A percentile compares a stretch with the other conserved stretches of the same genome.
Conservation (phyloP, 768 basidiomycete genomes). For the Lactarius tabidus region DNA sequence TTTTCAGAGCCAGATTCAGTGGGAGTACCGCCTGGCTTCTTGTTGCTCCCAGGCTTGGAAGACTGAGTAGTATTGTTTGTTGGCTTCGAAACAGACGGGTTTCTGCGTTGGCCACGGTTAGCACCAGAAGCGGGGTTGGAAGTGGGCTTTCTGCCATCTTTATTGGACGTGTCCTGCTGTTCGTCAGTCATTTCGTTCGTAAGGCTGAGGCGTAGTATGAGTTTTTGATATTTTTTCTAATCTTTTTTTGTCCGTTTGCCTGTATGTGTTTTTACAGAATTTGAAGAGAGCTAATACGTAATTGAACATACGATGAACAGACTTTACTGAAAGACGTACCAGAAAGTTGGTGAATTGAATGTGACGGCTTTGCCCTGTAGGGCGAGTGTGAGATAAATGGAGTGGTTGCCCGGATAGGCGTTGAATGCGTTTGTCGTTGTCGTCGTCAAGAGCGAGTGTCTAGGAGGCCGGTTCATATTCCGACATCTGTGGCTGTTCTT, state of each 20-base stretch:
- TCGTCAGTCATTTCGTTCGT: constrained; percentile 90
- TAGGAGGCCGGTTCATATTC: constrained; percentile 18
- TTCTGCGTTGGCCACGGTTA: constrained; percentile 57
- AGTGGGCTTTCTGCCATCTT: constrained; percentile 69
- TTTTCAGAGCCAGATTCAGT: constrained; percentile 70
- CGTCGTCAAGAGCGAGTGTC: constrained; percentile 24
- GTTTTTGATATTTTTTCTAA: constrained; percentile 40
- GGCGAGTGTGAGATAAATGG: constrained; percentile 72
- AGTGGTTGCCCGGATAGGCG: constrained; percentile 54
- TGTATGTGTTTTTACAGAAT: constrained; percentile 23
- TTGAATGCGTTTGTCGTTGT: constrained; percentile 43
- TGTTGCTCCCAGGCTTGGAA: constrained; percentile 59
- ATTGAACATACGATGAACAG: neutral
- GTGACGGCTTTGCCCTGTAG: constrained; percentile 83
- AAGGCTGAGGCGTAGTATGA: constrained; percentile 39
- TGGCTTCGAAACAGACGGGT: constrained; percentile 45
- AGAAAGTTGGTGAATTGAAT: constrained; percentile 40
- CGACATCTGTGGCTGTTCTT: constrained; percentile 22
- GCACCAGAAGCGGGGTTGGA: constrained; percentile 36
- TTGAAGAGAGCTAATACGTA: constrained; percentile 13
- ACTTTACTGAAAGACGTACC: constrained; percentile 34
- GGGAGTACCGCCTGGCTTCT: constrained; percentile 42
- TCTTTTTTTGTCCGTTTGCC: constrained; percentile 31
- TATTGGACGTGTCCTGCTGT: constrained; percentile 47
- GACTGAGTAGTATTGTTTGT: constrained; percentile 33